Base-by-base conservation (phyloP, 106 monocot species). In the Vanilla planifolia region DNA sequence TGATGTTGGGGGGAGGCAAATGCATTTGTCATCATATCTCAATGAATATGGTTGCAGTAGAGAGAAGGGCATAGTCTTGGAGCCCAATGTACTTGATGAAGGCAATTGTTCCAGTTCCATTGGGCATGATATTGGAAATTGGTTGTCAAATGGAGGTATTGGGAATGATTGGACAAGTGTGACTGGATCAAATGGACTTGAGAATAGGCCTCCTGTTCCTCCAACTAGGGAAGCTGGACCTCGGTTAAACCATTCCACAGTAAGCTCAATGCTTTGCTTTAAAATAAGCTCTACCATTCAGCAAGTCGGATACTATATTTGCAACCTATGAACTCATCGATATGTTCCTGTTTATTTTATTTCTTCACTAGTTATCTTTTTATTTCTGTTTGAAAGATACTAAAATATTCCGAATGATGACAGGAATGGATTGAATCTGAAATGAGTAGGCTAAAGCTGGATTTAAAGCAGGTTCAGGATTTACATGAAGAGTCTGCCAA, bases 361-460 rank as follows among this genome's bases (percentile, higher is more conserved):
- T 6, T 6, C 33, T 55, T 33, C 29, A 55, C 27, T 28, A 27
- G 20, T n/a, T 16, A 5, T 37, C 1, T 55, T 51, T 28, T 27
- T 8, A 28, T 28, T 55, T 8, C 33, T 55, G 24, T n/a, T 4
- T 23, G 40, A 19, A 57, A n/a, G 37, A 36, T 3, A 36, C 15
- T 36, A 4, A 35, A 4, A 33, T 21, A 23, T 25, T 46, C 17
- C n/a, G 27, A 59, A 6, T 30, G 13, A 20, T 67, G 45, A 6
- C 61, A 80, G 75, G 75, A 72, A 21, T 67, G 72, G 27, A 9
- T 62, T 2, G 75, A 80, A 62, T 39, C 47, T 26, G 57, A 76
- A 45, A 60, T 80, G 25, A 71, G 61, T 34, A 56, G 58, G 26
- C 50, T 80, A 40, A 67, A 51, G 45, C 65, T 75, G 16, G 66